phyloP scores from a whole-genome alignment of 208 protist species.

The Endotrypanum monterogeii region DNA sequence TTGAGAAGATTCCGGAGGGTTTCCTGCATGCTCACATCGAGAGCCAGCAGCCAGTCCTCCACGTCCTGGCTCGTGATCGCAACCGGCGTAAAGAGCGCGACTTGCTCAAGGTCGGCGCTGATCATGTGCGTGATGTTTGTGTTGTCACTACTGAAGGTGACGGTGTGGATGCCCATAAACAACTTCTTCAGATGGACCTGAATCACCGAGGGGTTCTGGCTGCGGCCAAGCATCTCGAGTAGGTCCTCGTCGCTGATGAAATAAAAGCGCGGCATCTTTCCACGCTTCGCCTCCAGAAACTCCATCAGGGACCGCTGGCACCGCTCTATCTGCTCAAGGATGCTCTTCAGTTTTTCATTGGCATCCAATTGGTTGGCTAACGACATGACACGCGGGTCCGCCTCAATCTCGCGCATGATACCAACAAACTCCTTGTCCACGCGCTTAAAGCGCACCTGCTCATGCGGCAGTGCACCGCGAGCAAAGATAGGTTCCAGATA shows the following conservation, averaged over 20 bases:
- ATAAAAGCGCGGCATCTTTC: slow-evolving; percentile 96
- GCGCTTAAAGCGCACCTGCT: slow-evolving; percentile 95
- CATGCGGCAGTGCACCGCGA: slow-evolving; percentile 94
- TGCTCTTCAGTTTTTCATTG: slow-evolving; percentile 83
- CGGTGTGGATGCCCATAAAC: slow-evolving; percentile 93
- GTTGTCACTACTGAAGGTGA: slow-evolving; percentile 79
- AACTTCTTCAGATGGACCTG: slow-evolving; percentile 94
- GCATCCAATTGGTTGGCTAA: slow-evolving; percentile 83
- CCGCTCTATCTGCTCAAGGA: slow-evolving; percentile 95
- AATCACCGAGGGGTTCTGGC: slow-evolving; percentile 90
- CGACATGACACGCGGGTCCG: slow-evolving; percentile 92
- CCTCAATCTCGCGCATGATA: slow-evolving; percentile 91
- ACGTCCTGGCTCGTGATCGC: slow-evolving; percentile 89
- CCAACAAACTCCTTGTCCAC: slow-evolving; percentile 96
- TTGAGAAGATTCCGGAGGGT: slow-evolving; percentile 80
- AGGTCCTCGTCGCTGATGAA: slow-evolving; percentile 99
- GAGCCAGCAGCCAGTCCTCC: slow-evolving; percentile 93
- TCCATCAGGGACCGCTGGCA: slow-evolving; percentile 97
- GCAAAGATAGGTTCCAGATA: slow-evolving; percentile 98
- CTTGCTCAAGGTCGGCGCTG: slow-evolving; percentile 86
- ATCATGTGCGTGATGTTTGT: slow-evolving; percentile 91
- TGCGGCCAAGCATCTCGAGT: slow-evolving; percentile 97
- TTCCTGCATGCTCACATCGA: slow-evolving; percentile 87
- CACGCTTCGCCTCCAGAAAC: slow-evolving; percentile 98
- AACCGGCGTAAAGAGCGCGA: slow-evolving; percentile 68